phyloP scores from a whole-genome alignment of 2,329 filamentous ascomycete species.

The Daldinia sp. region DNA sequence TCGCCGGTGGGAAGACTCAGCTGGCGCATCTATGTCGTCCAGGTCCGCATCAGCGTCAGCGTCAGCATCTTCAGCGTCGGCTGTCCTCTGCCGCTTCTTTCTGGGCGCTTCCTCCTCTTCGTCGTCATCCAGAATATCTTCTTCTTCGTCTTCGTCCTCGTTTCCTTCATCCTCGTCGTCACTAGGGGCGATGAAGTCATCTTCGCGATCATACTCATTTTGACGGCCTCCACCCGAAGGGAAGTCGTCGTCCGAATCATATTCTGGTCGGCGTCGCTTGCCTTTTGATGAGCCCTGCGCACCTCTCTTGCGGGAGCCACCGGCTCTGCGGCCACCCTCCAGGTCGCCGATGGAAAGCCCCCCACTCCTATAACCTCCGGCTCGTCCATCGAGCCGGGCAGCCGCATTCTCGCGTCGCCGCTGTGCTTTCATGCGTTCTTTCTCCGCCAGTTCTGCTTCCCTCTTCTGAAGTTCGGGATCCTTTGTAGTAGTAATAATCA shows the following conservation, averaged over 20 bases:
- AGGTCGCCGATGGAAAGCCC: conserved; percentile 77
- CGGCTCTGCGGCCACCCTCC: conserved; percentile 69
- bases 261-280: conserved; percentile 70
- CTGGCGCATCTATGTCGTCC: conserved; percentile 60
- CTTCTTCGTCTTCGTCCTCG: conserved; percentile 73
- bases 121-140: conserved; percentile 66
- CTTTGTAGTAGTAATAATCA: conserved; percentile 76
- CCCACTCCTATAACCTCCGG: conserved; percentile 62
- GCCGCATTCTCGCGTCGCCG: conserved; percentile 76
- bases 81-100: conserved; percentile 65
- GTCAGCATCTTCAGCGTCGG: conserved; percentile 62
- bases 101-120: conserved; percentile 61
- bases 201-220: conserved; percentile 83
- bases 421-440: conserved; percentile 76
- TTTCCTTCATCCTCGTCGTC: conserved; percentile 75
- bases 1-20: conserved; percentile 58
- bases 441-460: conserved; percentile 79
- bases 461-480: conserved; percentile 82
- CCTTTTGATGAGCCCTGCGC: conserved; percentile 62
- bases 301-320: conserved; percentile 66
- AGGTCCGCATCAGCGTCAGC: conserved; percentile 67
- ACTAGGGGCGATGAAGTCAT: conserved; percentile 81
- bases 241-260: conserved; percentile 82
- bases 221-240: conserved; percentile 70
- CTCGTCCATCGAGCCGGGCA: conserved; percentile 71